Conservation (phyloP, 2,329 filamentous ascomycete species). For the Capronia epimyces region DNA sequence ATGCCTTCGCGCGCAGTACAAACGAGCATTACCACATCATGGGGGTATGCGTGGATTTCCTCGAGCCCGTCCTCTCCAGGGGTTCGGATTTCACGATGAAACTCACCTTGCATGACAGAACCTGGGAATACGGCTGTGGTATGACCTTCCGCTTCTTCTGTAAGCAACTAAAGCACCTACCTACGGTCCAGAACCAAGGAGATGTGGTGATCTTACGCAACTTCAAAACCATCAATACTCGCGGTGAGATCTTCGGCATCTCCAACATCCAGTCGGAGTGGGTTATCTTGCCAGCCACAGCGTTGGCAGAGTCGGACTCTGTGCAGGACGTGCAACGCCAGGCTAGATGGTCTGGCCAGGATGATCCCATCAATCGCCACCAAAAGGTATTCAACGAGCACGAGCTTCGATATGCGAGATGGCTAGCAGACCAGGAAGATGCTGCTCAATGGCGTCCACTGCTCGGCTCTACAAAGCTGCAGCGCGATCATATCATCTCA, state of each 20-base stretch:
- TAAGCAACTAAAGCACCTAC: conserved; percentile 39
- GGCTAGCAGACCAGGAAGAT: conserved; percentile 20
- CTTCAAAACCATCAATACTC: conserved; percentile 43
- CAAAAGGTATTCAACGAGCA: conserved; percentile 7
- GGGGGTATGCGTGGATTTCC: conserved; percentile 64
- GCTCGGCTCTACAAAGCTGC: conserved; percentile 11
- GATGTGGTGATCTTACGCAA: conserved; percentile 62
- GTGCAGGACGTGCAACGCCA: conserved; percentile 13
- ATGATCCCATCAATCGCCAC: not conserved
- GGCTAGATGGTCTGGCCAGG: not conserved
- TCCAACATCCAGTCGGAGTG: conserved; percentile 13
- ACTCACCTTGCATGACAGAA: conserved; percentile 57
- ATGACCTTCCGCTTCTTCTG: conserved; percentile 59
- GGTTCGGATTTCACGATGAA: conserved; percentile 57
- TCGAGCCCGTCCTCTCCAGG: conserved; percentile 48
- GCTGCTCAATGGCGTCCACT: conserved; percentile 8
- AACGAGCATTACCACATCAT: conserved; percentile 45
- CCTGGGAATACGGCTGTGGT: conserved; percentile 42
- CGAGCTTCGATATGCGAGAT: conserved; percentile 24
- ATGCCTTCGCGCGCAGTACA: conserved; percentile 4
- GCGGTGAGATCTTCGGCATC: conserved; percentile 8
- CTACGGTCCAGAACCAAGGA: conserved; percentile 44
- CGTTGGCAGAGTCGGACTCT: conserved; percentile 10
- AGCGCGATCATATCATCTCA: conserved; percentile 14
- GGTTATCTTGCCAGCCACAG: conserved; percentile 18